Evolutionary conservation across 1,139 yeast species (phyloP).

Genomic region (Debaryomyces nepalensis): DNA sequence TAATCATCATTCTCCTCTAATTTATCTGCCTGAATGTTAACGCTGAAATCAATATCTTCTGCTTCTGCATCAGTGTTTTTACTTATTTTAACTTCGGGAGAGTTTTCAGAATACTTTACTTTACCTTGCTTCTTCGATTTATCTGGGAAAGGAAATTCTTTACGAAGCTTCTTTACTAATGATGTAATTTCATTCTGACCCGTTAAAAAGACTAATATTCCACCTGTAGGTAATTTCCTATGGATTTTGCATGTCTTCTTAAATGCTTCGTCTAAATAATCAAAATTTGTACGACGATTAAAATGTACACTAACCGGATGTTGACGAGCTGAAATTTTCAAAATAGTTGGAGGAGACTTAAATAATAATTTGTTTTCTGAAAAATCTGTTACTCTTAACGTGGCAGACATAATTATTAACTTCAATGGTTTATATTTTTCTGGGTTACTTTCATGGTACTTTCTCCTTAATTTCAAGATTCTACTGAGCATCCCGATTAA

Average conservation of each 20-base stretch:
- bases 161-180: slow-evolving; percentile 69
- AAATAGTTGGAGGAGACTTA: slow-evolving; percentile 80
- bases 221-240: slow-evolving; percentile 86
- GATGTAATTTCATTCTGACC: slow-evolving; percentile 91
- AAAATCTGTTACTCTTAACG: slow-evolving; percentile 90
- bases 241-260: slow-evolving; percentile 88
- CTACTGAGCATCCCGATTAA: slow-evolving; percentile 93
- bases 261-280: slow-evolving; percentile 87
- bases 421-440: slow-evolving; percentile 60
- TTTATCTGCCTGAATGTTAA: slow-evolving; percentile 40
- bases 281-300: slow-evolving; percentile 73
- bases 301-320: slow-evolving; percentile 94
- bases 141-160: slow-evolving; percentile 67
- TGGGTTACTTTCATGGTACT: slow-evolving; percentile 54
- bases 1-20: slow-evolving; percentile 43
- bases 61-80: slow-evolving; percentile 76
- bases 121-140: slow-evolving; percentile 22
- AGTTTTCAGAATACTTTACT: slow-evolving; percentile 29
- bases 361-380: slow-evolving; percentile 79
- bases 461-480: slow-evolving; percentile 74
- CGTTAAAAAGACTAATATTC: slow-evolving; percentile 87
- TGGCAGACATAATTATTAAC: slow-evolving; percentile 89
- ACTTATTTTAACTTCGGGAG: slow-evolving; percentile 54
- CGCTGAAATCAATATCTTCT: slow-evolving; percentile 87
- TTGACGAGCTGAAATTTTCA: slow-evolving; percentile 93